phyloP scores from a whole-genome alignment of 345 rosid genomes.

The Hibiscus tridactylites region DNA sequence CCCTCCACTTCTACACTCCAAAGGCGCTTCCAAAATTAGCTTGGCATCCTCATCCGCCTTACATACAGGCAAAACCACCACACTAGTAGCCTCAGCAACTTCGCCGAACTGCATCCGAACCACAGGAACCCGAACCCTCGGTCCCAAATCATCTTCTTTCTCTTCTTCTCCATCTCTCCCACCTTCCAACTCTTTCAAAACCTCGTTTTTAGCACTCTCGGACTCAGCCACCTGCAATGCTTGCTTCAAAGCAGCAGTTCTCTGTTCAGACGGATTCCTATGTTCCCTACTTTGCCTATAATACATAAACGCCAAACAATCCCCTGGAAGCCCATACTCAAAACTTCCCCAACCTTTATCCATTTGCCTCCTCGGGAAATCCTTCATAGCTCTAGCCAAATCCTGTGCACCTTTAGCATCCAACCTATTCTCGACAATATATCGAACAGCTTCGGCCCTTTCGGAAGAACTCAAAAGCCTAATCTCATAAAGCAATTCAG shows the following conservation, averaged over 20 bases:
- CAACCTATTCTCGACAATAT: slow-evolving; percentile 26
- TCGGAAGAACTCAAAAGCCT: slow-evolving; percentile 51
- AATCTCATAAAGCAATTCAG: slow-evolving; percentile 72
- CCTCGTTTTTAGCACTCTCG: slow-evolving; percentile 46
- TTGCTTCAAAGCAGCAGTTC: slow-evolving; percentile 37
- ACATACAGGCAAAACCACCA: slow-evolving; percentile 71
- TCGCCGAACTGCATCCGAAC: slow-evolving; percentile 71
- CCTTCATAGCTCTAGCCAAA: slow-evolving; percentile 72
- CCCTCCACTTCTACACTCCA: slow-evolving; percentile 40
- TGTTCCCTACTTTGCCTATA: slow-evolving; percentile 67
- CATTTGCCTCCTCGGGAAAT: slow-evolving; percentile 67
- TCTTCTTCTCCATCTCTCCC: slow-evolving; percentile 19
- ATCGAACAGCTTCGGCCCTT: slow-evolving; percentile 55
- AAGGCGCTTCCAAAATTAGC: slow-evolving; percentile 61
- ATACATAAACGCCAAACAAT: slow-evolving; percentile 70
- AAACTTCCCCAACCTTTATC: slow-evolving; percentile 51
- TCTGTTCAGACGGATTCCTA: slow-evolving; percentile 37
- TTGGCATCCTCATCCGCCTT: slow-evolving; percentile 37
- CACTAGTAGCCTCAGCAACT: slow-evolving; percentile 63
- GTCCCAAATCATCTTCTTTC: slow-evolving; percentile 21
- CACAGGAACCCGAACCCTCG: slow-evolving; percentile 43
- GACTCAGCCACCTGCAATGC: slow-evolving; percentile 60
- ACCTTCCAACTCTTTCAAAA: slow-evolving; percentile 41
- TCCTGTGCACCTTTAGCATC: slow-evolving; percentile 62
- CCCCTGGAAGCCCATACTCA: slow-evolving; percentile 62